phyloP scores from a whole-genome alignment of 441 rosid species.

The Cnidoscolus chayamansa region DNA sequence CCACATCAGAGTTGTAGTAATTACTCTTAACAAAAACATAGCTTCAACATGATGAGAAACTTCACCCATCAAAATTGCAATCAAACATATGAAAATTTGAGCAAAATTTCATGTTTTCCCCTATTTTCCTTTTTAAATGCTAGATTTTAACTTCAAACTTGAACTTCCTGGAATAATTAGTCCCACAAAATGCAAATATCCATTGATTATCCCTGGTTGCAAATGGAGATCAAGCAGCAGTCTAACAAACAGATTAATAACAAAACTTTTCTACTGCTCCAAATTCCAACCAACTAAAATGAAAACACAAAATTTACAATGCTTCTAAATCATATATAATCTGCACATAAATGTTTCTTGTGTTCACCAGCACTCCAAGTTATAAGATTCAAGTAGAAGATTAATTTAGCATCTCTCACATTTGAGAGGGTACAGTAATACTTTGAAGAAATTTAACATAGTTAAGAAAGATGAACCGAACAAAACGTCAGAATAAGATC shows the following conservation, averaged over 20 bases:
- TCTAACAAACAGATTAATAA: not conserved
- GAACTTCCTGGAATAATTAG: not conserved
- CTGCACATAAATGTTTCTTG: not conserved
- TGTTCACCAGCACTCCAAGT: not conserved
- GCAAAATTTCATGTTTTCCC: not conserved
- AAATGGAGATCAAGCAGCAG: not conserved
- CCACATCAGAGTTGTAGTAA: not conserved
- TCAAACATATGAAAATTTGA: not conserved
- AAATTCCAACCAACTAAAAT: not conserved
- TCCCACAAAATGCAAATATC: not conserved
- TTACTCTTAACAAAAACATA: not conserved
- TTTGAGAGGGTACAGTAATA: not conserved
- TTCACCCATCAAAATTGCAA: not conserved
- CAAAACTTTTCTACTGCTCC: constrained; percentile 9
- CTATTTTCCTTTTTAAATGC: not conserved
- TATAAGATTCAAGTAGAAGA: not conserved
- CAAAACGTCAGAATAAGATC: not conserved
- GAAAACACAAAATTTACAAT: not conserved
- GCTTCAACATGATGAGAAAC: not conserved
- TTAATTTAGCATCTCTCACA: not conserved
- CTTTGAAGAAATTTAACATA: not conserved
- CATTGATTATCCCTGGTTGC: not conserved
- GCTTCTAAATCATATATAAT: constrained; percentile 1
- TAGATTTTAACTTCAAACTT: not conserved
- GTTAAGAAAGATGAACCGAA: not conserved